Base-by-base conservation (phyloP, 2,329 filamentous ascomycete genomes). In the Cercospora nicotianae region DNA sequence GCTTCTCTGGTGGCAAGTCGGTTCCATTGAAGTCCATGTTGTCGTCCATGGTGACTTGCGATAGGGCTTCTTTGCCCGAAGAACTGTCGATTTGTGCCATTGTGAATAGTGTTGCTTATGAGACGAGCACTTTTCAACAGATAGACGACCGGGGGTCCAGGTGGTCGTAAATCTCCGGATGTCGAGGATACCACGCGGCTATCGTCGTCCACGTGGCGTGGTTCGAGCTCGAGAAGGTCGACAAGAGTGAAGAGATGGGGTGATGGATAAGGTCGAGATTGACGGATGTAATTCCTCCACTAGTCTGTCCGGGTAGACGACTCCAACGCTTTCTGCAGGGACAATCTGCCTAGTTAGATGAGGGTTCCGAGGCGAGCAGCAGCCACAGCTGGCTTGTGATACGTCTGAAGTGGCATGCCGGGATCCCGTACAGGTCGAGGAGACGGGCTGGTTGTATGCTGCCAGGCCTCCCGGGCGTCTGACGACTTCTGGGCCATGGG, bases 1-100 rank as follows among this genome's bases (percentile, higher is more conserved):
- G 64, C 67, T 73, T 72, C 59, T 73, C 72, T 3, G 70, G 67
- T 18, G 72, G 69, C 39, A 73, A 62, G 39, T 68, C 65, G 33
- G 69, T 67, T 18, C 39, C 64, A 67, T 66, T n/a, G 61, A 26
- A 16, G 28, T 57, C 42, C n/a, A 23, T 23, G 39, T 51, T 53
- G 16, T 69, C 72, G 63, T 69, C 67, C 31, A 59, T 59, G 45
- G 59, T 66, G 67, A 69, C 33, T 16, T 65, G 59, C n/a, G 65
- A 57, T 18, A 60, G 31, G 63, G 60, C 62, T 30, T 59, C 66
- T 63, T 73, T 69, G 67, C 61, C 45, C 23, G 65, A 58, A 39
- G 33, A n/a, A 26, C 51, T 33, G 20, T 63, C 63, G 53, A 58
- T 66, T 2, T 45, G 57, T 13, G 23, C 51, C 51, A 31, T 57